Conservation (phyloP, 139 green algal genomes). For the Trebouxia sp. region DNA sequence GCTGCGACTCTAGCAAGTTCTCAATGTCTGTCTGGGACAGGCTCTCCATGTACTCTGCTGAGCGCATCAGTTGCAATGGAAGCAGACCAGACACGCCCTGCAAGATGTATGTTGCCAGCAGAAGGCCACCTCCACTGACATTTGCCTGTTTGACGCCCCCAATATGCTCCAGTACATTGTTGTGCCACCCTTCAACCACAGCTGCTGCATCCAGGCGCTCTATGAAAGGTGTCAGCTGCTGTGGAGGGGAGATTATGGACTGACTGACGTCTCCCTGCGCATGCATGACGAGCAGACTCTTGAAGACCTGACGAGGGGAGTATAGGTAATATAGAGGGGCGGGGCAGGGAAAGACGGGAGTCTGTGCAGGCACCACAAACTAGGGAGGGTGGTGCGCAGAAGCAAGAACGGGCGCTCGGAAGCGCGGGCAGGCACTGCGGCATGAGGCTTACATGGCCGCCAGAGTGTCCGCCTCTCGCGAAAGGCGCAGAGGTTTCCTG, state of each 20-base stretch:
- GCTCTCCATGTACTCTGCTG: slow-evolving; percentile 16
- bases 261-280: not conserved
- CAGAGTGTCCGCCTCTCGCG: not conserved
- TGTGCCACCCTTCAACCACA: slow-evolving; percentile 28
- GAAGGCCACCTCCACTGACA: slow-evolving; percentile 9
- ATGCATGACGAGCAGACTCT: not conserved
- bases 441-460: not conserved
- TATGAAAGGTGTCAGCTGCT: slow-evolving; percentile 22
- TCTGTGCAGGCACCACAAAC: not conserved
- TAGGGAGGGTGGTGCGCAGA: no score
- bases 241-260: not conserved
- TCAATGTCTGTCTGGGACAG: slow-evolving; percentile 2
- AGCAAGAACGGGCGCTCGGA: no score
- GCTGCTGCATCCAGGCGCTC: slow-evolving; percentile 16
- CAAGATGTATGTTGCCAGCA: slow-evolving; percentile 19
- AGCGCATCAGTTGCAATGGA: not conserved
- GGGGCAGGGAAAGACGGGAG: not conserved
- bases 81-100: not conserved
- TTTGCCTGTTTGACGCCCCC: not conserved
- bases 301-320: no score
- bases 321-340: no score
- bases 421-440: not conserved
- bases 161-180: slow-evolving; percentile 22
- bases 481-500: not conserved
- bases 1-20: not conserved